These are phyloP conservation scores for Malassezia nana DNA, from an alignment of 1,284 basidiomycete species.

Conservation along the genomic window DNA sequence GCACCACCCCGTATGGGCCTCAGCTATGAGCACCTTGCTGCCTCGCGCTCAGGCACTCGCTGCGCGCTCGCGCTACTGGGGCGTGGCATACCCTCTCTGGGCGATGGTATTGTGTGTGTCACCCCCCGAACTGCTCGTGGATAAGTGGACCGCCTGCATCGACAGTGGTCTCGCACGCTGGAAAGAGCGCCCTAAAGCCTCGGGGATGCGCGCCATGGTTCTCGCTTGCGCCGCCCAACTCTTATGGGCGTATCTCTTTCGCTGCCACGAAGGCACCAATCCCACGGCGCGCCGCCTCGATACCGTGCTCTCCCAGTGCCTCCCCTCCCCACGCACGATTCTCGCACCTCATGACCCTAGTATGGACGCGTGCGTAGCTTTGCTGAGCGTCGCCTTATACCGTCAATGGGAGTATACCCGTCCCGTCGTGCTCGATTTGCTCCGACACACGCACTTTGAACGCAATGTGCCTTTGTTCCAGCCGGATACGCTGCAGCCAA, in stretches of 20 bases:
- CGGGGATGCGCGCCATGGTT: constrained; percentile 61
- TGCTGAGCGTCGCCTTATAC: constrained; percentile 71
- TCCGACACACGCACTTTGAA: constrained; percentile 34
- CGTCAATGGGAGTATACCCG: constrained; percentile 77
- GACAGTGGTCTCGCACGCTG: constrained; percentile 59
- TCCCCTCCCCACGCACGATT: constrained; percentile 61
- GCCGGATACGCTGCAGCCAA: constrained; percentile 32
- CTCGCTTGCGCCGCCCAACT: constrained; percentile 75
- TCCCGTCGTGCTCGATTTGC: constrained; percentile 59
- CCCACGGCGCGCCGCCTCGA: constrained; percentile 71
- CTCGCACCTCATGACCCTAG: constrained; percentile 66
- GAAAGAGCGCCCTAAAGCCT: constrained; percentile 59
- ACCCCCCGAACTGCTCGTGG: constrained; percentile 71
- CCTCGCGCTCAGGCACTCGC: constrained; percentile 78
- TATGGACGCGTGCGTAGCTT: constrained; percentile 65
- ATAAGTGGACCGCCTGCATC: constrained; percentile 61
- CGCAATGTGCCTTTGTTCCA: constrained; percentile 32
- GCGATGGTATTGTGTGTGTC: constrained; percentile 77
- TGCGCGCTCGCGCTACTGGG: constrained; percentile 81
- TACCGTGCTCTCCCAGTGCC: constrained; percentile 64
- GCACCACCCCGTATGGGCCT: constrained; percentile 87
- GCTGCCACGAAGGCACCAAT: constrained; percentile 73
- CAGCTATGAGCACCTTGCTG: constrained; percentile 74
- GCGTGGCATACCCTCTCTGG: constrained; percentile 71
- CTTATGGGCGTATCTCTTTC: constrained; percentile 87